phyloP scores from a whole-genome alignment of 495 filamentous ascomycete genomes.

The Penicillium macrosclerotiorum region DNA sequence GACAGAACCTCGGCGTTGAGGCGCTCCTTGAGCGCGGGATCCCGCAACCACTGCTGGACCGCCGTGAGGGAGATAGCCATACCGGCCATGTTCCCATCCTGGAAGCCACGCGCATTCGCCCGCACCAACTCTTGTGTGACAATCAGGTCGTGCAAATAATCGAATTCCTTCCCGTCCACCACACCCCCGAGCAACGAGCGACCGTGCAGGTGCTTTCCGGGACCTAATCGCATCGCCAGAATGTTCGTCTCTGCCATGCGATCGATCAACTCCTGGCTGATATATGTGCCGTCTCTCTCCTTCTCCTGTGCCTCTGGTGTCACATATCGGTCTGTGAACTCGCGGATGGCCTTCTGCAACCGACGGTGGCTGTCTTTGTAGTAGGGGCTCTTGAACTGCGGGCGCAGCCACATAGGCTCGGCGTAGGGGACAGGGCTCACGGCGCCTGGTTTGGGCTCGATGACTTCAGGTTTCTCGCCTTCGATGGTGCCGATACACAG shows the following conservation, averaged over 20 bases:
- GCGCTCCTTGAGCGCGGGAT: conserved; percentile 62
- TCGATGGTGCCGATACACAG: conserved; percentile 75
- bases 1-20: conserved; percentile 70
- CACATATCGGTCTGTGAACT: conserved; percentile 70
- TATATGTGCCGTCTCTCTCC: conserved; percentile 71
- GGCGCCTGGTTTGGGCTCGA: conserved; percentile 67
- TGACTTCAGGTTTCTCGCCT: conserved; percentile 71
- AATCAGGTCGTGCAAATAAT: conserved; percentile 85
- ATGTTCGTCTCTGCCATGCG: conserved; percentile 71
- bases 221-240: conserved; percentile 79
- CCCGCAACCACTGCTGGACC: conserved; percentile 73
- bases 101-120: conserved; percentile 62
- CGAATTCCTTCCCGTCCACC: conserved; percentile 76
- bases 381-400: conserved; percentile 78
- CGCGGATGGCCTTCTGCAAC: conserved; percentile 68
- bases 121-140: conserved; percentile 71
- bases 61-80: conserved; percentile 84
- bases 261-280: conserved; percentile 75
- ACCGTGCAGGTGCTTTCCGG: conserved; percentile 78
- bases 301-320: conserved; percentile 75
- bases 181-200: conserved; percentile 65
- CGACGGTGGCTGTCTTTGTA: conserved; percentile 73
- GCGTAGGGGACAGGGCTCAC: conserved; percentile 76
- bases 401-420: conserved; percentile 77
- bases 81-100: conserved; percentile 65